Evolutionary conservation across 2,329 filamentous ascomycete species (phyloP), one percentile per base, ranked within the genome.

Genomic region (Neofusicoccum laricinum): DNA sequence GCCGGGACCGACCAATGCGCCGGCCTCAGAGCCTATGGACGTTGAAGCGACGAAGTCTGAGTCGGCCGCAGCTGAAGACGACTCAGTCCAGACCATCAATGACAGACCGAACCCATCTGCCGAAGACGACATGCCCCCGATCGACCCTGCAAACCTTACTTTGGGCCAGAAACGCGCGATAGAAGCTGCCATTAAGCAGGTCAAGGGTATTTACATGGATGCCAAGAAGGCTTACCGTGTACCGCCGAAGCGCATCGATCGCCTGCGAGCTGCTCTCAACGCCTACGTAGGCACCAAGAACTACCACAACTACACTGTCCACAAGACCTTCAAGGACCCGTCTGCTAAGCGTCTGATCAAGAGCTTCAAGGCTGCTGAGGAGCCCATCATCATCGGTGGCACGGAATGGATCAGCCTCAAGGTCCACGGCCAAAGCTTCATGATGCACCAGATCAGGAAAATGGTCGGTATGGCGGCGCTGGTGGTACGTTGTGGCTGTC

Each of bases 371-470:
- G 89, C 92, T 40, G 73, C 71, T 65, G 90, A 92, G 2, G 71
- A 75, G 19, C 76, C 76, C 34, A 89, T 97, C 72, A 87, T 93
- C 73, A 96, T 96, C 77, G 87, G 92, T 76, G 88, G 94, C 73
- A 97, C 93, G 1, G 91, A 99, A 81, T 99, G 95, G 95, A 83
- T 99, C 4, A 95, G 90, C 48, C 83, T 98, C 69, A 97, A 96
- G 76, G 93, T 99, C 25, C 95, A 99, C 77, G 95, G 95, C 0
- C 95, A 99, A 78, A 94, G 90, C 73, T 99, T 99, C 84, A 99
- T 99, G 95, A 99, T 99, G 95, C 95, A 99, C 78, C 95, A 99
- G 80, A 99, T 99, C 77, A 90, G 95, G 72, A 99, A 98, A 80
- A 98, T 99, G 95, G 92, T 99, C 15, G 92, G 91, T 64, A 93